Evolutionary conservation across 345 rosid species (phyloP).

Genomic region (Euphorbia peplus): DNA sequence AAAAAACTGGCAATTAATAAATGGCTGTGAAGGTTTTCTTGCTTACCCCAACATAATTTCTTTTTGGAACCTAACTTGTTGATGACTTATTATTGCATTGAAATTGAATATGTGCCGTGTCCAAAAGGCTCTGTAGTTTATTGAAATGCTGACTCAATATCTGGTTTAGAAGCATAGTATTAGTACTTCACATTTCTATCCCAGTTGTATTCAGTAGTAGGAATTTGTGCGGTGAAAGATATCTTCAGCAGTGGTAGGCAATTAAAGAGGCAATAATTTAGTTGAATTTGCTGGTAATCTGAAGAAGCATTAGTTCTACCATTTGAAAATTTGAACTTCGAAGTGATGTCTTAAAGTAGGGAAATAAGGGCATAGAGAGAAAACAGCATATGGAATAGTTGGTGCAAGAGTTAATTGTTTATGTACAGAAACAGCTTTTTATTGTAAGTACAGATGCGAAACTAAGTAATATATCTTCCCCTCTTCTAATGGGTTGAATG

Average conservation of each 20-base stretch:
- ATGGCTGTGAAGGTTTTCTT: background rate
- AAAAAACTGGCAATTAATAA: background rate
- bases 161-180: background rate
- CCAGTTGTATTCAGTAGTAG: background rate
- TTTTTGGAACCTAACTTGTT: background rate
- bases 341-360: background rate
- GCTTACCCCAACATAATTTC: background rate
- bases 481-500: background rate
- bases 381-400: background rate
- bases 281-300: background rate
- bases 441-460: background rate
- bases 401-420: background rate
- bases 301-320: background rate
- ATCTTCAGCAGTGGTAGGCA: background rate
- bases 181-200: background rate
- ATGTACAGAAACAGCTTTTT: background rate
- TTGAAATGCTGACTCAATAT: background rate
- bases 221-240: background rate
- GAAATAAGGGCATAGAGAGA: background rate
- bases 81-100: background rate
- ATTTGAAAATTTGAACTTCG: background rate
- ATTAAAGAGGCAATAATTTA: background rate
- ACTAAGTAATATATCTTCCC: too few species aligned
- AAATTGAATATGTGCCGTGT: background rate
- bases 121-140: background rate